These are phyloP conservation scores for Picochlorum sp. DNA, from an alignment of 139 green algal species.

Conservation along the genomic window DNA sequence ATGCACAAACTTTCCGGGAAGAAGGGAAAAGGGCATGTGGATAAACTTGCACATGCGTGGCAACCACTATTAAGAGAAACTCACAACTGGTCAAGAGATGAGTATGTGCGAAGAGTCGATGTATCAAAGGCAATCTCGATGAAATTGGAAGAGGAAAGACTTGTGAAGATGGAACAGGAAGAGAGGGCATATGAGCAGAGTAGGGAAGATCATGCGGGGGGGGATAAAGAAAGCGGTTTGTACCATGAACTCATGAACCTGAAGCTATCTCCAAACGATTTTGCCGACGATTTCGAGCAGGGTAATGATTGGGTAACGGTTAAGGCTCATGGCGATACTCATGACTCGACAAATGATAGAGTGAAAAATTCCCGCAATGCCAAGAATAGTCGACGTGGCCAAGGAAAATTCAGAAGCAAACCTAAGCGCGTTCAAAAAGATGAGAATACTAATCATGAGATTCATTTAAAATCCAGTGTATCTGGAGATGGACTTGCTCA, in stretches of 20 bases:
- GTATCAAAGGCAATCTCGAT: background rate
- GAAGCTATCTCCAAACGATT: conserved; percentile 9
- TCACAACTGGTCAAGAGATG: background rate
- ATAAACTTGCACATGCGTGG: conserved; percentile 17
- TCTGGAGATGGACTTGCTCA: too few species aligned
- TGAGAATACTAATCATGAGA: too few species aligned
- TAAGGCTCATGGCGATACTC: background rate
- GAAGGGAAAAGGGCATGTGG: background rate
- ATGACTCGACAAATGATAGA: background rate
- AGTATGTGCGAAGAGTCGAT: background rate
- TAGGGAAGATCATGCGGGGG: background rate
- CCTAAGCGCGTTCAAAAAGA: too few species aligned
- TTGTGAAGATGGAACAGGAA: background rate
- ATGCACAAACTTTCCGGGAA: background rate
- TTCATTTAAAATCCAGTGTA: too few species aligned
- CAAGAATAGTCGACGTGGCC: too few species aligned
- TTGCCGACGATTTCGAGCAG: background rate
- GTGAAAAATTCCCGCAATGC: too few species aligned
- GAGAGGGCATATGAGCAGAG: background rate
- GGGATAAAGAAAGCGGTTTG: background rate
- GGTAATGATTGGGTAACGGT: background rate
- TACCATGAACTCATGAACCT: conserved; percentile 10
- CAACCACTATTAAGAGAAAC: background rate
- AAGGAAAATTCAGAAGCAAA: too few species aligned
- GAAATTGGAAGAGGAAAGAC: background rate